Percentiles rank a stretch among this genome's conserved stretches.
Evolutionary conservation across 495 filamentous ascomycete species (phyloP).

Genomic region (Annulohypoxylon stygium): DNA sequence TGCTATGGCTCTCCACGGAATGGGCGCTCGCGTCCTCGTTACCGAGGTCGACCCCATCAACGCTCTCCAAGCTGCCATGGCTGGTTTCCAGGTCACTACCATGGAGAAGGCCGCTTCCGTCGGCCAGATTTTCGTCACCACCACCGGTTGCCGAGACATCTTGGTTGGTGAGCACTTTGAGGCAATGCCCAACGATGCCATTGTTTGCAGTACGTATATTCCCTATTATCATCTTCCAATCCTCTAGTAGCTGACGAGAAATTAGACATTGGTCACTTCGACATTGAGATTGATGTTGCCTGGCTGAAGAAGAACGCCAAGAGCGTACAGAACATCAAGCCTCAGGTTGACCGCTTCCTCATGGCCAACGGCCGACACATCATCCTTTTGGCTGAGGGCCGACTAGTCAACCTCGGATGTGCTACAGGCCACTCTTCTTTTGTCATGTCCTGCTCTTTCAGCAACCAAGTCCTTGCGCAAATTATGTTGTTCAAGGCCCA

Average conservation of each 20-base stretch:
- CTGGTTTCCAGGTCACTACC: slow-evolving; percentile 94
- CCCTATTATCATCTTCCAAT: background rate
- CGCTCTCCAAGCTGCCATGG: slow-evolving; percentile 97
- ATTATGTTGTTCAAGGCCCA: slow-evolving; percentile 97
- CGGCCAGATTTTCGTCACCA: slow-evolving; percentile 99
- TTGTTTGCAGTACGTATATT: slow-evolving; percentile 90
- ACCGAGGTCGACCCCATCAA: slow-evolving; percentile 99
- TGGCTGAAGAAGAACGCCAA: slow-evolving; percentile 97
- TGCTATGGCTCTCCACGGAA: slow-evolving; percentile 91
- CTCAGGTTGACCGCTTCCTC: slow-evolving; percentile 97
- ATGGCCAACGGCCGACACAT: slow-evolving; percentile 96
- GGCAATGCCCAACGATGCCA: slow-evolving; percentile 97
- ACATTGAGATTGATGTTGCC: slow-evolving; percentile 99
- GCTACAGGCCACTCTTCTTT: slow-evolving; percentile 99
- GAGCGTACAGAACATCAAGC: slow-evolving; percentile 98
- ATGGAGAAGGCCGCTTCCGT: slow-evolving; percentile 93
- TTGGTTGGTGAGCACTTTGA: slow-evolving; percentile 93
- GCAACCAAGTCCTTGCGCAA: slow-evolving; percentile 99
- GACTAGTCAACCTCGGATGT: slow-evolving; percentile 98
- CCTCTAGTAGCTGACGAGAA: slow-evolving; percentile 32
- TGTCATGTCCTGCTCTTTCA: slow-evolving; percentile 99
- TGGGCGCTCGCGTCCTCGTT: slow-evolving; percentile 96
- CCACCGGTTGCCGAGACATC: slow-evolving; percentile 98
- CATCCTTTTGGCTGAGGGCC: slow-evolving; percentile 97
- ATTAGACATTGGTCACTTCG: slow-evolving; percentile 98